Evolutionary conservation across 2,329 filamentous ascomycete genomes (phyloP), one percentile per base, ranked within the genome.

Genomic region (Pseudodiploospora longispora): DNA sequence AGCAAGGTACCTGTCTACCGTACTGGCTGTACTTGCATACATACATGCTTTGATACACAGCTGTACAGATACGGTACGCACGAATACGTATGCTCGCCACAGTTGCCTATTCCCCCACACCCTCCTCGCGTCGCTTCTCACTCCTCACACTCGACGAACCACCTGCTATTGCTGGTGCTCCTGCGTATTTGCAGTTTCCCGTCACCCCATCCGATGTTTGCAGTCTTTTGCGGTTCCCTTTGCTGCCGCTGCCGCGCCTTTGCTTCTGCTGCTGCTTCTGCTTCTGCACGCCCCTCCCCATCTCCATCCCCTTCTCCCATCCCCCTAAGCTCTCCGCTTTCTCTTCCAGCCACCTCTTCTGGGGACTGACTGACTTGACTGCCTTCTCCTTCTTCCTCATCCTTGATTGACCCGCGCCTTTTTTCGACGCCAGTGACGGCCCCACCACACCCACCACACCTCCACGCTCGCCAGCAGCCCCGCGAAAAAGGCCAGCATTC

Each of bases 291-390:
- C 32, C 9, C 36, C 36, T 38, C 36, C 36, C 27, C 36, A 27
- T 42, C 30, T 32, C 27, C 38, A 38, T 19, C 29, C 30, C 36
- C 30, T 40, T 40, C 28, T 19, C 27, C 28, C 27, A 12, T n/a
- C 32, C 10, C 38, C 33, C 28, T 41, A n/a, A 35, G 5, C 35
- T 41, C 30, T 7, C 19, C 42, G 36, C 36, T 37, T 34, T 37
- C 47, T 19, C 40, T 34, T 41, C 44, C 42, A 45, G 44, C 49
- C 44, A 43, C 49, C 35, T 36, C 31, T 43, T 43, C 32, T 41
- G 43, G 27, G 27, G 19, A 19, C 19, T 19, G 19, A 19, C 19
- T 19, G 19, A 19, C 19, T 10, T 27, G 10, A 6, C 30, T 3
- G 10, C 30, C 35, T 30, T 41, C 28, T 31, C 38, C 40, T 30